Evolutionary conservation across 208 protist species (phyloP).

Genomic region (Blastocrithidia nonstop): DNA sequence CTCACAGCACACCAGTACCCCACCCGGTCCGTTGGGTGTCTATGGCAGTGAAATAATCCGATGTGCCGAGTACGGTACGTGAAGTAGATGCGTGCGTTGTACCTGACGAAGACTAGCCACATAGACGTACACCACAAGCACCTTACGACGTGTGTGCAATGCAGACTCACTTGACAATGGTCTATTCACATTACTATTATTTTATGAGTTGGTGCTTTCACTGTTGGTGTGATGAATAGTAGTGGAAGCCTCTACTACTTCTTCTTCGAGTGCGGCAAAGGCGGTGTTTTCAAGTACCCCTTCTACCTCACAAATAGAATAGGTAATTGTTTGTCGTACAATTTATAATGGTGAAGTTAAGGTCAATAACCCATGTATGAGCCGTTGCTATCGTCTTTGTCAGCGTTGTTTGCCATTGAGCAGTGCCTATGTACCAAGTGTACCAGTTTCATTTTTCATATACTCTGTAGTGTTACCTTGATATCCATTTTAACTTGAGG

Average conservation of each 20-base stretch:
- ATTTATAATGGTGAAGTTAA: slow-evolving; percentile 54
- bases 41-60: slow-evolving; percentile 82
- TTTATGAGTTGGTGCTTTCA: not conserved
- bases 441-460: too few species aligned
- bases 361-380: slow-evolving; percentile 34
- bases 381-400: too few species aligned
- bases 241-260: slow-evolving; percentile 28
- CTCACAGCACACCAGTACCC: slow-evolving; percentile 94
- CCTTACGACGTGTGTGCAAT: slow-evolving; percentile 21
- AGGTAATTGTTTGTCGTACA: slow-evolving; percentile 55
- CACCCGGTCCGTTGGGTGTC: slow-evolving; percentile 84
- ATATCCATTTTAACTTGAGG: not conserved
- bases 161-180: not conserved
- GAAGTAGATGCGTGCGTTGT: slow-evolving; percentile 88
- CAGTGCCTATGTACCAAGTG: too few species aligned
- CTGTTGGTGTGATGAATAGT: not conserved
- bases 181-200: slow-evolving; percentile 1
- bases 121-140: slow-evolving; percentile 94
- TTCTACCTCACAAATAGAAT: slow-evolving; percentile 50
- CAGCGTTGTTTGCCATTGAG: slow-evolving; percentile 6
- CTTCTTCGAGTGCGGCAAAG: slow-evolving; percentile 67
- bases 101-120: slow-evolving; percentile 97
- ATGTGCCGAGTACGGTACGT: slow-evolving; percentile 84
- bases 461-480: too few species aligned
- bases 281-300: slow-evolving; percentile 29